phyloP scores from a whole-genome alignment of 352 stramenopile genomes.

The Globisporangium echinulatum region DNA sequence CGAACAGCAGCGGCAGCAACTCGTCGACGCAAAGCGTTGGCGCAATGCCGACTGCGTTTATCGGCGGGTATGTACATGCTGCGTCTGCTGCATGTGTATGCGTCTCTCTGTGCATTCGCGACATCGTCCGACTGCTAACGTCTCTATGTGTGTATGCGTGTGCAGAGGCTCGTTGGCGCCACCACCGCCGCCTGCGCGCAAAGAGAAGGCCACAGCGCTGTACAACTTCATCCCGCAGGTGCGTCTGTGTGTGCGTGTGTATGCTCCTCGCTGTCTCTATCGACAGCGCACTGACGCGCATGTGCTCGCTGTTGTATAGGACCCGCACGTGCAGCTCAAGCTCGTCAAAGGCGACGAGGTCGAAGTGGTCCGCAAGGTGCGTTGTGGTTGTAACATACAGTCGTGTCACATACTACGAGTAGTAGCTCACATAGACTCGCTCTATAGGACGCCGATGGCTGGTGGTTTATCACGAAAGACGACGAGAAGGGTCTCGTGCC shows the following conservation, averaged over 20 bases:
- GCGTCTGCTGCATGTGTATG: not conserved
- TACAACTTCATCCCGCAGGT: constrained; percentile 76
- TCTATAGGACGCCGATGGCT: constrained; percentile 55
- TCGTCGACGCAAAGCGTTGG: constrained; percentile 26
- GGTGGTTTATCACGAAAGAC: constrained; percentile 78
- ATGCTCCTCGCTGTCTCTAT: not conserved
- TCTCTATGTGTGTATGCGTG: not conserved
- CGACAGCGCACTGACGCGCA: not conserved
- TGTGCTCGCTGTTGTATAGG: constrained; percentile 15
- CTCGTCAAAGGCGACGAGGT: constrained; percentile 66
- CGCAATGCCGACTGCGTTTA: constrained; percentile 64
- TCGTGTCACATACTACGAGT: not conserved
- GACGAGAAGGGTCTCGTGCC: constrained; percentile 78
- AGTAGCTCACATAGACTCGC: not conserved
- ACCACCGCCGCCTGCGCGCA: constrained; percentile 19
- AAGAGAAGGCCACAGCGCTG: constrained; percentile 63
- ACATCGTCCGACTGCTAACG: not conserved
- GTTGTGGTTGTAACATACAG: not conserved
- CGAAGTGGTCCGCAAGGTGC: constrained; percentile 65
- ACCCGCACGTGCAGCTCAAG: constrained; percentile 57
- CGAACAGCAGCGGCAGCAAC: constrained; percentile 15
- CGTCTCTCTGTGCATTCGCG: too few species aligned
- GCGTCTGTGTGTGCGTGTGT: not conserved
- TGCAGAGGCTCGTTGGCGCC: constrained; percentile 6
- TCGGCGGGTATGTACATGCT: constrained; percentile 9